These are phyloP conservation scores for Naganishia friedmannii DNA, from an alignment of 768 basidiomycete species.

Conservation along the genomic window DNA sequence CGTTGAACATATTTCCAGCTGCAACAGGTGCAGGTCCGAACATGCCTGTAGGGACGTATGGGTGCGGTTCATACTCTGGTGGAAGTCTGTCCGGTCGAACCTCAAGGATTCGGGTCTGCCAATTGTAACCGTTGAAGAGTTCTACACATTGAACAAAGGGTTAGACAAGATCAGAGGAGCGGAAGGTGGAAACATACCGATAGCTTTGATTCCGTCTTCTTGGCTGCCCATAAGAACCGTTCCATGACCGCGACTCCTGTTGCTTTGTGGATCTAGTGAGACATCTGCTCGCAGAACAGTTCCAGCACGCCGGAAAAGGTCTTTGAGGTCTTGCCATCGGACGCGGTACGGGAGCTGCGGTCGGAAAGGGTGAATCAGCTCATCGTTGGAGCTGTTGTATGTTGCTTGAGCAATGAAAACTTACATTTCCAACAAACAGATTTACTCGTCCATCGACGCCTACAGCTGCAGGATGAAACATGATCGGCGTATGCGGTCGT, in stretches of 20 bases:
- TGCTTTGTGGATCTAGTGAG: constrained; percentile 71
- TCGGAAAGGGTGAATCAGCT: constrained; percentile 2
- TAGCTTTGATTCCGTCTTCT: constrained; percentile 88
- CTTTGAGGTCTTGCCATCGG: constrained; percentile 98
- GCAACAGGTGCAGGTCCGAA: background rate
- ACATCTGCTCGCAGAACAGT: constrained; percentile 78
- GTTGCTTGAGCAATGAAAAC: constrained; percentile 42
- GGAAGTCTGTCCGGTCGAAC: constrained; percentile 82
- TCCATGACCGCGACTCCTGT: constrained; percentile 85
- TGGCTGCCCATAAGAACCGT: constrained; percentile 91
- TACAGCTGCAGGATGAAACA: constrained; percentile 42
- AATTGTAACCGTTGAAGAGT: constrained; percentile 94
- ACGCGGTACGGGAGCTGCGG: constrained; percentile 87
- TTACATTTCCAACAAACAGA: constrained; percentile 91
- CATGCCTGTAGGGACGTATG: constrained; percentile 24
- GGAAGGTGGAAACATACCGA: constrained; percentile 48
- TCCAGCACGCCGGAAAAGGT: constrained; percentile 91
- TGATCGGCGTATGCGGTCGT: constrained; percentile 29
- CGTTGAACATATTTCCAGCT: background rate
- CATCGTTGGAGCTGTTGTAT: background rate
- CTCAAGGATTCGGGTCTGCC: constrained; percentile 89
- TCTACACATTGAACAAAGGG: constrained; percentile 54
- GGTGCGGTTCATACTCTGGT: constrained; percentile 60
- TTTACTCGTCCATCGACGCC: constrained; percentile 79
- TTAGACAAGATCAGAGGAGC: background rate